phyloP scores from a whole-genome alignment of 495 filamentous ascomycete species.

The Astrothelium subdiscretum region DNA sequence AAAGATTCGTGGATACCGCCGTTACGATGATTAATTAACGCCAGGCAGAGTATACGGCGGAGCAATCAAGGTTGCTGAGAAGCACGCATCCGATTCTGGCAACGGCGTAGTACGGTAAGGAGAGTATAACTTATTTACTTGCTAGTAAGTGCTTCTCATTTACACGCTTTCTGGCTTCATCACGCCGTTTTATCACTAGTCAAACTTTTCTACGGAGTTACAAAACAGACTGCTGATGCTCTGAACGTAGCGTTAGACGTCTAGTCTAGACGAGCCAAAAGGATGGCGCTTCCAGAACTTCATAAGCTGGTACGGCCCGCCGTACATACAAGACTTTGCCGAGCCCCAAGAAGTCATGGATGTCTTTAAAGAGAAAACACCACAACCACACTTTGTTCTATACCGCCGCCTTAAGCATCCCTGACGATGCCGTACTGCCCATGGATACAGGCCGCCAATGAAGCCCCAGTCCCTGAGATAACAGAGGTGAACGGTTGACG shows the following conservation, averaged over 20 bases:
- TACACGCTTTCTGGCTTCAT: no score
- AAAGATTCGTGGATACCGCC: not conserved
- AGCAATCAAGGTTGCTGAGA: not conserved
- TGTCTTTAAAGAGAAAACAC: not conserved
- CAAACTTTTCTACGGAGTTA: no score
- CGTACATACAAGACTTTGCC: not conserved
- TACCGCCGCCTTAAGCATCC: not conserved
- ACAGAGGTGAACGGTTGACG: not conserved
- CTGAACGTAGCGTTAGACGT: not conserved
- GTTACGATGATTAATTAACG: constrained; percentile 6
- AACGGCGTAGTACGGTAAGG: not conserved
- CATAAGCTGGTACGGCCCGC: not conserved
- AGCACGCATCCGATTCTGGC: not conserved
- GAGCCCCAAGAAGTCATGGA: not conserved
- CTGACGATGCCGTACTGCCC: not conserved
- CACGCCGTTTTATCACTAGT: no score
- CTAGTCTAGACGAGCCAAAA: not conserved
- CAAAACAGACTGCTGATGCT: no score
- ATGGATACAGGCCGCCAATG: constrained; percentile 4
- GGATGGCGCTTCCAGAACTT: not conserved
- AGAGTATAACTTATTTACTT: not conserved
- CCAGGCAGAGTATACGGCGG: not conserved
- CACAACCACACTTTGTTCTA: not conserved
- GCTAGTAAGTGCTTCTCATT: not conserved
- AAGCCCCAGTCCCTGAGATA: constrained; percentile 1